Evolutionary conservation across 2,329 filamentous ascomycete genomes (phyloP).

Genomic region (Talaromyces piceae): DNA sequence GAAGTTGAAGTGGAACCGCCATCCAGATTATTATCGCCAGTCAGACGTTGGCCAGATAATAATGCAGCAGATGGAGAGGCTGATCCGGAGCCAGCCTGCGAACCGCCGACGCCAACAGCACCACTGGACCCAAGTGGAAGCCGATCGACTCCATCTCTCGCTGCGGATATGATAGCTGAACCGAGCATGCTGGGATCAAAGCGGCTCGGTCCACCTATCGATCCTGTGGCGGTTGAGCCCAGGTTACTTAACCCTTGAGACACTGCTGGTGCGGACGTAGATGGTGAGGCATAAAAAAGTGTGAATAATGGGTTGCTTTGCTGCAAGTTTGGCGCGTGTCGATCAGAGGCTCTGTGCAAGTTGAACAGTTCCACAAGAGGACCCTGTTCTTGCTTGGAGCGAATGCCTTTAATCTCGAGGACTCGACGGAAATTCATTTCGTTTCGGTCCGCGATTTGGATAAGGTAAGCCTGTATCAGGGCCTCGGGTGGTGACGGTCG

Average conservation of each 20-base stretch:
- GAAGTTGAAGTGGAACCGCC: conserved; percentile 20
- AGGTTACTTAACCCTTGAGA: conserved; percentile 43
- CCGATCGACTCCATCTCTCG: conserved; percentile 72
- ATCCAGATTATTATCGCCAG: conserved; percentile 13
- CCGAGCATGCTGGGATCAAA: conserved; percentile 81
- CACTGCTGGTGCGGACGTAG: conserved; percentile 21
- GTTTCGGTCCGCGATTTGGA: conserved; percentile 89
- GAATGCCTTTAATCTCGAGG: conserved; percentile 87
- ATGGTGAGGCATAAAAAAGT: conserved; percentile 11
- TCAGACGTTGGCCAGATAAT: conserved; percentile 2
- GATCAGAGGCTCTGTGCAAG: conserved; percentile 62
- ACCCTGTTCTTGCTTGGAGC: conserved; percentile 67
- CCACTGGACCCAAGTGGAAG: conserved; percentile 42
- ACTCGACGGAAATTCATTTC: conserved; percentile 96
- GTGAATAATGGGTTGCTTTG: conserved; percentile 64
- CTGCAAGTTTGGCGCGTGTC: conserved; percentile 60
- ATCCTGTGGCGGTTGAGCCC: conserved; percentile 34
- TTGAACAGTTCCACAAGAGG: conserved; percentile 87
- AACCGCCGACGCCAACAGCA: conserved; percentile 21
- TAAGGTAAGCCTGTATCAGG: conserved; percentile 92
- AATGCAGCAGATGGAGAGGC: conserved; percentile 6
- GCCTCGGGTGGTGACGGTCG: conserved; percentile 85
- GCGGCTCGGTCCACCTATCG: conserved; percentile 42
- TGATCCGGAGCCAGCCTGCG: conserved; percentile 6
- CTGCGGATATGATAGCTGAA: conserved; percentile 80